A percentile compares a stretch with the other conserved stretches of the same genome.
These are phyloP conservation scores for Ceriops tagal DNA, from an alignment of 345 rosid species.

Conservation along the genomic window DNA sequence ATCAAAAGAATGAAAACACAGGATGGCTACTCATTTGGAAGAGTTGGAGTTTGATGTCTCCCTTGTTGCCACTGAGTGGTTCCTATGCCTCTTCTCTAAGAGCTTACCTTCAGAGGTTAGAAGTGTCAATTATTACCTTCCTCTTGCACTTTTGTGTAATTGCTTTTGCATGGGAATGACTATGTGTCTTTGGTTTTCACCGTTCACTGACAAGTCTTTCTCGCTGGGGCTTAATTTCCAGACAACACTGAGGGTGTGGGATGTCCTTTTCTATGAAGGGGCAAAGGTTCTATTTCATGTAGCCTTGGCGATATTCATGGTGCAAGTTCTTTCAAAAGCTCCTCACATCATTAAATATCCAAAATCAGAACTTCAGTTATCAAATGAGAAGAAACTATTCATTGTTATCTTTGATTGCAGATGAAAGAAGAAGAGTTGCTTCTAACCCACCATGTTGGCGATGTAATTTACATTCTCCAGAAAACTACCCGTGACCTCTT, in stretches of 20 bases:
- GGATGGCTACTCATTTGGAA: slow-evolving; percentile 90
- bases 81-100: slow-evolving; percentile 95
- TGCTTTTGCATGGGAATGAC: neutral
- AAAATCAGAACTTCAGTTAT: slow-evolving; percentile 5
- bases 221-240: slow-evolving; percentile 23
- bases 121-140: neutral
- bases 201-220: slow-evolving; percentile 8
- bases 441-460: slow-evolving; percentile 87
- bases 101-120: slow-evolving; percentile 98
- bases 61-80: slow-evolving; percentile 99
- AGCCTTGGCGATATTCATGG: slow-evolving; percentile 98
- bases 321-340: slow-evolving; percentile 23
- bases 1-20: slow-evolving; percentile 31
- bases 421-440: slow-evolving; percentile 94
- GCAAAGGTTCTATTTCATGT: slow-evolving; percentile 95
- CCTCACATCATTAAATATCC: slow-evolving; percentile 5
- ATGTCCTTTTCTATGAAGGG: slow-evolving; percentile 95
- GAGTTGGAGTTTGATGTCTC: slow-evolving; percentile 90
- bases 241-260: slow-evolving; percentile 99
- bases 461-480: slow-evolving; percentile 79
- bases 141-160: neutral
- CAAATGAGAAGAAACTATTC: neutral
- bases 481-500: slow-evolving; percentile 86
- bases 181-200: neutral
- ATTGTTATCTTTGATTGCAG: slow-evolving; percentile 38